phyloP scores from a whole-genome alignment of 108 stramenopile genomes.

The Hondaea fermentalgiana region DNA sequence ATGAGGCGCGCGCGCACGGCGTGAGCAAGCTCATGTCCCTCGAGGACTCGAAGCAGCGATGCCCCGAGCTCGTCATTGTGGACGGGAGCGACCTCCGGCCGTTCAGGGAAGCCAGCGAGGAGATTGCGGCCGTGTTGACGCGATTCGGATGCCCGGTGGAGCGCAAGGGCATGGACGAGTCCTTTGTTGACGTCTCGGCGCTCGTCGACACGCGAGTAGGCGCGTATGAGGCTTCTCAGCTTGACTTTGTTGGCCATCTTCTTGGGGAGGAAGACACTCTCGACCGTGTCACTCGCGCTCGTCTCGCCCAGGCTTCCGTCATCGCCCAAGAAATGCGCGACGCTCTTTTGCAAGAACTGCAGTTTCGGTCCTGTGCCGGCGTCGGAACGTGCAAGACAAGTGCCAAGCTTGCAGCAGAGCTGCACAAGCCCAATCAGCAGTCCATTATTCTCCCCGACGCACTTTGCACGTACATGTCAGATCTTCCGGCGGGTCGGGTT shows the following conservation, averaged over 20 bases:
- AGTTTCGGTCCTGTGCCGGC: background rate
- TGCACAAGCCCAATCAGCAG: background rate
- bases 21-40: background rate
- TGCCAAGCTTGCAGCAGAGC: background rate
- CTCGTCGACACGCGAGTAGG: background rate
- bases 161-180: conserved; percentile 12
- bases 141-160: background rate
- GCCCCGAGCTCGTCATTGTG: background rate
- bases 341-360: background rate
- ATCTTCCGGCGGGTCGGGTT: background rate
- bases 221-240: background rate
- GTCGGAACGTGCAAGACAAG: background rate
- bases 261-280: background rate
- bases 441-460: background rate
- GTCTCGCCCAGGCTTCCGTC: background rate
- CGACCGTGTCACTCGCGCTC: background rate
- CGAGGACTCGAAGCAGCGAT: background rate
- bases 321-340: background rate
- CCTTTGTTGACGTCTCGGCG: background rate
- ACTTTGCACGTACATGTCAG: background rate
- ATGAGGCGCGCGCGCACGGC: background rate
- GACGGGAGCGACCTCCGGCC: background rate
- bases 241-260: background rate
- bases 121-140: background rate
- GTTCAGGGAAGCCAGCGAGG: background rate